phyloP scores from a whole-genome alignment of 345 rosid species.

The Sapria himalayana region DNA sequence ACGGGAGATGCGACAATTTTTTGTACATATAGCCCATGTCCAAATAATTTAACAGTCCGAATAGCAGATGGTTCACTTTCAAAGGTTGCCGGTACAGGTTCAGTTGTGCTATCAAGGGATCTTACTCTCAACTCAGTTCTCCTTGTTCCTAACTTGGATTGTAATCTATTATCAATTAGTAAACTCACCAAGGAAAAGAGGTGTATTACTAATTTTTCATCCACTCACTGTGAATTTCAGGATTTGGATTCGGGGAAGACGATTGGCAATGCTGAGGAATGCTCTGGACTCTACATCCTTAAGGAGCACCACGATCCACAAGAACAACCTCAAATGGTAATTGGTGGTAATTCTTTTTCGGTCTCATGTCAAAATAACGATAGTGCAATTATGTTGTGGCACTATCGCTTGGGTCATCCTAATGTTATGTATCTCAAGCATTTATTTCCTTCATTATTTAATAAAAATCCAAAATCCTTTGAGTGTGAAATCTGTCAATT shows the following conservation, averaged over 20 bases:
- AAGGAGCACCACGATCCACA: too few relatives aligned
- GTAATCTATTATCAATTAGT: not conserved
- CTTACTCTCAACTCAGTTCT: not conserved
- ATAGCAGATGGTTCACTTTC: not conserved
- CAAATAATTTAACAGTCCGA: not conserved
- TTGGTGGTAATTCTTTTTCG: not conserved
- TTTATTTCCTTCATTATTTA: not conserved
- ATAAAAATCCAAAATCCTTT: not conserved
- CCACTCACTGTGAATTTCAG: too few relatives aligned
- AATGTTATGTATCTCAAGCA: not conserved
- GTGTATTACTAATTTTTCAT: too few relatives aligned
- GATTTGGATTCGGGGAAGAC: too few relatives aligned
- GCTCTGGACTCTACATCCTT: not conserved
- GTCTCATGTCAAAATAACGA: not conserved
- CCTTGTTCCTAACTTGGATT: not conserved
- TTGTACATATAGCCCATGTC: not conserved
- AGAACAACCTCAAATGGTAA: not conserved
- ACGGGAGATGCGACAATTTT: not conserved
- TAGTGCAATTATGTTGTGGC: not conserved
- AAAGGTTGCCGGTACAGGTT: not conserved
- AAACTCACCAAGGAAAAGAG: not conserved
- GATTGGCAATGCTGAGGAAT: not conserved
- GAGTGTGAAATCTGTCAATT: not conserved
- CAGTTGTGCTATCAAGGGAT: not conserved
- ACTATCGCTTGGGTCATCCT: not conserved